Evolutionary conservation across 495 filamentous ascomycete species (phyloP).

Genomic region (Penicillium antarcticum): DNA sequence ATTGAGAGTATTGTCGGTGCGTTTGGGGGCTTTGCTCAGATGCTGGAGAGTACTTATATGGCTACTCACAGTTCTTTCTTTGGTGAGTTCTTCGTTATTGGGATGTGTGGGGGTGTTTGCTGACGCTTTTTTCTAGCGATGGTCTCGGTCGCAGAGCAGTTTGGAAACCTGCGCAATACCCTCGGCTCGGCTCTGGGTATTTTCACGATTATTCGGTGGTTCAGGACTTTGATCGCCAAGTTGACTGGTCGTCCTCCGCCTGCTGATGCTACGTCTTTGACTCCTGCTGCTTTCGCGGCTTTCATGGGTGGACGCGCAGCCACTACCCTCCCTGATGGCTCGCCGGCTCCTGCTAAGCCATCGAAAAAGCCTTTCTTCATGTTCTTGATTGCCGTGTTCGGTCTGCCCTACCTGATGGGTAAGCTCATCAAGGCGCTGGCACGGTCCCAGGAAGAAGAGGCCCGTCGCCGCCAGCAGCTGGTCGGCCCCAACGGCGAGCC

Average conservation of each 20-base stretch:
- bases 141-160: conserved; percentile 97
- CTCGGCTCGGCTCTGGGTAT: conserved; percentile 93
- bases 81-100: conserved; percentile 56
- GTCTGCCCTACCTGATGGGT: conserved; percentile 91
- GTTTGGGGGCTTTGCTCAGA: conserved; percentile 94
- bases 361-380: conserved; percentile 94
- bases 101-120: not conserved
- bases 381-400: conserved; percentile 92
- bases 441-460: conserved; percentile 76
- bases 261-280: conserved; percentile 79
- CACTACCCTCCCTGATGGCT: conserved; percentile 51
- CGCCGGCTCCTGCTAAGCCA: conserved; percentile 60
- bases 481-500: conserved; percentile 51
- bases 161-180: conserved; percentile 88
- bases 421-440: conserved; percentile 87
- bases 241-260: conserved; percentile 91
- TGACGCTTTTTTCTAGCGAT: conserved; percentile 63
- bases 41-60: conserved; percentile 99
- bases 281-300: conserved; percentile 81
- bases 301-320: conserved; percentile 61
- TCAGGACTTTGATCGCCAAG: conserved; percentile 85
- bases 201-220: conserved; percentile 92
- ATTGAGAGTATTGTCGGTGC: conserved; percentile 98
- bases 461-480: conserved; percentile 54
- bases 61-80: conserved; percentile 99